Evolutionary conservation across 2,329 filamentous ascomycete species (phyloP).

Genomic region (Aureobasidium sp.): DNA sequence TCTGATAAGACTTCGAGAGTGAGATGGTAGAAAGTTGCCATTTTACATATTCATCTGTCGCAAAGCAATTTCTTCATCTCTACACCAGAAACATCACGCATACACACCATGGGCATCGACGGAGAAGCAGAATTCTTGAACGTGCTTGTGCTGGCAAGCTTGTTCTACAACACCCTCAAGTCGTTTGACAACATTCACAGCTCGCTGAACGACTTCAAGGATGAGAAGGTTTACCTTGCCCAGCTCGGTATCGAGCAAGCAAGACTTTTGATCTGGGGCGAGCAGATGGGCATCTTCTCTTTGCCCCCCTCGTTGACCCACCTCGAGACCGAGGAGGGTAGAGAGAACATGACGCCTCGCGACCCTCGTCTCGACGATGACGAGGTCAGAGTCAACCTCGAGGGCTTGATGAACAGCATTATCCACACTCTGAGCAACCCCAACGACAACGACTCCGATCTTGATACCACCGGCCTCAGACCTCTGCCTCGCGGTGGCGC

Average conservation of each 20-base stretch:
- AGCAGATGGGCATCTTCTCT: conserved; percentile 39
- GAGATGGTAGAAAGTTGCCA: conserved; percentile 1
- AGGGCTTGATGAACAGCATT: conserved; percentile 37
- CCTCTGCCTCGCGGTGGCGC: conserved; percentile 34
- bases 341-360: conserved; percentile 36
- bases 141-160: conserved; percentile 37
- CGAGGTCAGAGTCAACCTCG: conserved; percentile 31
- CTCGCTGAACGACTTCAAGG: conserved; percentile 35
- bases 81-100: not conserved
- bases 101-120: not conserved
- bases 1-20: not conserved
- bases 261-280: conserved; percentile 42
- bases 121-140: conserved; percentile 27
- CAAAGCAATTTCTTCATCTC: not conserved
- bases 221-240: conserved; percentile 38
- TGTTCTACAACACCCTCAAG: conserved; percentile 43
- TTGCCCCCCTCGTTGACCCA: conserved; percentile 38
- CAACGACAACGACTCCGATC: conserved; percentile 32
- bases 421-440: conserved; percentile 33
- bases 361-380: conserved; percentile 38
- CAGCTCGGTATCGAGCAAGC: conserved; percentile 43
- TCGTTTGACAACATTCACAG: conserved; percentile 41
- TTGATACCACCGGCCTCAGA: conserved; percentile 40
- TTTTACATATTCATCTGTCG: not conserved
- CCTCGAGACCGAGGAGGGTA: conserved; percentile 39